Conservation (phyloP, 2,329 filamentous ascomycete genomes). For the Grosmannia serpens region DNA sequence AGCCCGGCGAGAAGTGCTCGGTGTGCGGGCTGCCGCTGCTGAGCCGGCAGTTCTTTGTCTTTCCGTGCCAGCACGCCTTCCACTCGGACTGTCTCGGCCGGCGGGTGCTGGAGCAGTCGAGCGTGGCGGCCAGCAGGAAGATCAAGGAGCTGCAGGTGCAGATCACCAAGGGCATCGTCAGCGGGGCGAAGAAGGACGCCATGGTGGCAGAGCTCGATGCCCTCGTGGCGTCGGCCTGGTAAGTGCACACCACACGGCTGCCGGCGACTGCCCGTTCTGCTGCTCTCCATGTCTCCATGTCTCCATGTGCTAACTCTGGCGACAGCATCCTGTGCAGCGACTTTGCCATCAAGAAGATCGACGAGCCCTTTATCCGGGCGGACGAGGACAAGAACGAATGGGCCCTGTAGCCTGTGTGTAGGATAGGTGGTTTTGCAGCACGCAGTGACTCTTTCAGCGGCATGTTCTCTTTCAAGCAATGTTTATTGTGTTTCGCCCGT, state of each 20-base stretch:
- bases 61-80: constrained; percentile 95
- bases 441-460: background rate
- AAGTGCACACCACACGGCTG: too few relatives aligned
- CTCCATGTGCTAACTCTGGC: background rate
- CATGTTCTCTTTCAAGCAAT: too few relatives aligned
- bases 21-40: constrained; percentile 76
- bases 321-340: constrained; percentile 84
- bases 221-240: constrained; percentile 86
- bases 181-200: constrained; percentile 62
- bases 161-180: constrained; percentile 64
- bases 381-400: constrained; percentile 71
- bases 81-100: constrained; percentile 88
- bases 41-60: constrained; percentile 92
- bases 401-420: constrained; percentile 32
- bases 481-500: too few relatives aligned
- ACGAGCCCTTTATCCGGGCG: constrained; percentile 75
- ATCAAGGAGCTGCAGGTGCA: constrained; percentile 80
- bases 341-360: constrained; percentile 84
- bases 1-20: constrained; percentile 91
- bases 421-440: background rate
- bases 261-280: too few relatives aligned
- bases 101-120: constrained; percentile 72
- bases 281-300: too few relatives aligned
- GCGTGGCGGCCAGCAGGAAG: constrained; percentile 60
- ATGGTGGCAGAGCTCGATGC: constrained; percentile 83